Evolutionary conservation across 2,329 filamentous ascomycete species (phyloP).

Genomic region (Fusarium nematophilum): DNA sequence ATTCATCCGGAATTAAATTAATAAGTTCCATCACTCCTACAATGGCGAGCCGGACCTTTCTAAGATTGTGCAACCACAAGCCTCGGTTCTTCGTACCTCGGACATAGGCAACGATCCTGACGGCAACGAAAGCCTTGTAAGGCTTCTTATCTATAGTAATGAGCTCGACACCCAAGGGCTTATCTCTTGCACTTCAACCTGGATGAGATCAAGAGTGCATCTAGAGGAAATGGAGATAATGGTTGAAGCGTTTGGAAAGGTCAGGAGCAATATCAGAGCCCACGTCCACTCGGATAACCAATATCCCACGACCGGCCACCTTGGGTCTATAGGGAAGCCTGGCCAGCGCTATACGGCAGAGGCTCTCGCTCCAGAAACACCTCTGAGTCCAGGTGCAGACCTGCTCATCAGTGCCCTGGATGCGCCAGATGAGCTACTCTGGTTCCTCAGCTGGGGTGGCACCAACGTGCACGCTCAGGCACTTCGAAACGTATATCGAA

Average conservation of each 20-base stretch:
- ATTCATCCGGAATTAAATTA: too few species aligned
- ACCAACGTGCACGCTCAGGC: slow-evolving; percentile 62
- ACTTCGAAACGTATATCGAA: slow-evolving; percentile 49
- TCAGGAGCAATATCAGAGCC: slow-evolving; percentile 57
- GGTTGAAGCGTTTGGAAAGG: slow-evolving; percentile 54
- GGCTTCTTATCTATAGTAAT: slow-evolving; percentile 57
- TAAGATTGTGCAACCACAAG: slow-evolving; percentile 19
- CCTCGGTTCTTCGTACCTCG: slow-evolving; percentile 52
- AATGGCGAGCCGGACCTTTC: not conserved
- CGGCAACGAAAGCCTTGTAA: slow-evolving; percentile 55
- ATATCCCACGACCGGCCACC: slow-evolving; percentile 52
- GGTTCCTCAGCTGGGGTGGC: slow-evolving; percentile 64
- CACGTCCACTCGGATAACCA: slow-evolving; percentile 56
- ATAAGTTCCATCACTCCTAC: too few species aligned
- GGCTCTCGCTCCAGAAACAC: slow-evolving; percentile 40
- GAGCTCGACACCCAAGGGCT: slow-evolving; percentile 57
- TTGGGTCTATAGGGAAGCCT: slow-evolving; percentile 47
- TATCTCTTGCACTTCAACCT: slow-evolving; percentile 56
- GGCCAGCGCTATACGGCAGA: slow-evolving; percentile 47
- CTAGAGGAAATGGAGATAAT: slow-evolving; percentile 55
- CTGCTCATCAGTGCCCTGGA: slow-evolving; percentile 50
- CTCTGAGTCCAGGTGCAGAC: slow-evolving; percentile 50
- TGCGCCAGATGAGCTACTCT: slow-evolving; percentile 52
- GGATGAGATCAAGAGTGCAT: slow-evolving; percentile 53
- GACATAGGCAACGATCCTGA: slow-evolving; percentile 59